Base-by-base conservation (phyloP, 1,284 basidiomycete genomes). In the Puccinia horiana region DNA sequence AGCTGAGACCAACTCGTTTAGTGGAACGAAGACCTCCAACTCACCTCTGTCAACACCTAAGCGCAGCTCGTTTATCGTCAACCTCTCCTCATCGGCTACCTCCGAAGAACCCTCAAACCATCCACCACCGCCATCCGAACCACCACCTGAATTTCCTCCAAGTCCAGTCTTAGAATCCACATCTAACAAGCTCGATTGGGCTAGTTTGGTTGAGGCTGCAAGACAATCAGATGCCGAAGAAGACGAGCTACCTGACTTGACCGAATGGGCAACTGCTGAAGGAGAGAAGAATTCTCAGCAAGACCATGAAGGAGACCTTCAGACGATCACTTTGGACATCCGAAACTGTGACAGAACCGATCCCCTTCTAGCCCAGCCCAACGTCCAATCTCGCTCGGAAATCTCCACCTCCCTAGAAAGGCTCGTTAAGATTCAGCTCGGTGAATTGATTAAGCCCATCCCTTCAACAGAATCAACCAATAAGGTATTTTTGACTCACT, bases 191-290 rank as follows among this genome's bases (percentile, higher is more conserved):
- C 52, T 75, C 26, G 72, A 75, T 29, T 75, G 72, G 72, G 72
- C 72, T 18, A 75, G 32, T 14, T 23, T 75, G 72, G 72, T 75
- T 12, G 72, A 75, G 49, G 72, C 72, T 11, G 72, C 72, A 6
- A 3, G 72, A 2, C 44, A 75, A 49, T 54, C 72, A 6, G 72
- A 75, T 26, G 72, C 72, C 1, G 72, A 37, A 26, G 72, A 75
- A 37, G 72, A 75, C 32, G 18, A 75, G 35, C 32, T 75, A 23
- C 72, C 72, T 23, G 72, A 75, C 52, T 20, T 75, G 72, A 75
- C 72, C 29, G 72, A 75, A 35, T 75, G 72, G 72, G 72, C 72
- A 6, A 47, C 69, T 5, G 18, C 8, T 35, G 35, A 32, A 9
- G 58, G 12, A 29, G 29, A 20, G 12, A 32, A 32, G 9, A 61